Evolutionary conservation across 2,329 filamentous ascomycete species (phyloP).

Genomic region (Hypoxylon sp.): DNA sequence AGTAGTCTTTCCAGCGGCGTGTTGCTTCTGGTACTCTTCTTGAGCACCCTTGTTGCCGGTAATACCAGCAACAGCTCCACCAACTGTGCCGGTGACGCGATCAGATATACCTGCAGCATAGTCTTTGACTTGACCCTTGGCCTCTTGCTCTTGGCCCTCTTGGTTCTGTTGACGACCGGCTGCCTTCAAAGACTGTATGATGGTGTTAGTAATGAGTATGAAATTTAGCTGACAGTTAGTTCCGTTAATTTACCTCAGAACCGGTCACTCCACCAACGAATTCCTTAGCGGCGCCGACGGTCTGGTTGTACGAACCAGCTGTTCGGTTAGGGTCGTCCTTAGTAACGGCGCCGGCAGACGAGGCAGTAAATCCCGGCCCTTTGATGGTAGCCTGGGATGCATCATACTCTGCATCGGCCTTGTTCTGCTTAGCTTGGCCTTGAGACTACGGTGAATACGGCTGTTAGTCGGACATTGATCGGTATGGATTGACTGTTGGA

Average conservation of each 20-base stretch:
- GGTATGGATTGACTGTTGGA: background rate
- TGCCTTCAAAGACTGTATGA: slow-evolving; percentile 73
- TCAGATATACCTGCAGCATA: slow-evolving; percentile 76
- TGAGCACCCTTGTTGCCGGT: slow-evolving; percentile 78
- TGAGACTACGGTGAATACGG: slow-evolving; percentile 60
- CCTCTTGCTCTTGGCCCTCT: slow-evolving; percentile 85
- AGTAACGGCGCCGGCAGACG: slow-evolving; percentile 77
- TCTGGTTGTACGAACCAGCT: slow-evolving; percentile 87
- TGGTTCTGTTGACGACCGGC: slow-evolving; percentile 83
- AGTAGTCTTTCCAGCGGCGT: slow-evolving; percentile 86
- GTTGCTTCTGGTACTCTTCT: slow-evolving; percentile 75
- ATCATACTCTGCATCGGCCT: slow-evolving; percentile 77
- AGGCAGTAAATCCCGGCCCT: slow-evolving; percentile 79
- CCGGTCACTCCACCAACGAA: slow-evolving; percentile 81
- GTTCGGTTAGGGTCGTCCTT: slow-evolving; percentile 80
- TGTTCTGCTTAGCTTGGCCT: slow-evolving; percentile 75
- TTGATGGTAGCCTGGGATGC: slow-evolving; percentile 82
- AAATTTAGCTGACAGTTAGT: background rate
- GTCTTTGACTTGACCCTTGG: slow-evolving; percentile 84
- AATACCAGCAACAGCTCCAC: slow-evolving; percentile 78
- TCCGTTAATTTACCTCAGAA: slow-evolving; percentile 68
- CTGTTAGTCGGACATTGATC: slow-evolving; percentile 16
- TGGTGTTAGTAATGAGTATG: slow-evolving; percentile 2
- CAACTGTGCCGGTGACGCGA: slow-evolving; percentile 79
- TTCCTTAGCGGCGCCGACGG: slow-evolving; percentile 88